phyloP scores from a whole-genome alignment of 2,329 filamentous ascomycete genomes.

The Paecilomyces fulvus region DNA sequence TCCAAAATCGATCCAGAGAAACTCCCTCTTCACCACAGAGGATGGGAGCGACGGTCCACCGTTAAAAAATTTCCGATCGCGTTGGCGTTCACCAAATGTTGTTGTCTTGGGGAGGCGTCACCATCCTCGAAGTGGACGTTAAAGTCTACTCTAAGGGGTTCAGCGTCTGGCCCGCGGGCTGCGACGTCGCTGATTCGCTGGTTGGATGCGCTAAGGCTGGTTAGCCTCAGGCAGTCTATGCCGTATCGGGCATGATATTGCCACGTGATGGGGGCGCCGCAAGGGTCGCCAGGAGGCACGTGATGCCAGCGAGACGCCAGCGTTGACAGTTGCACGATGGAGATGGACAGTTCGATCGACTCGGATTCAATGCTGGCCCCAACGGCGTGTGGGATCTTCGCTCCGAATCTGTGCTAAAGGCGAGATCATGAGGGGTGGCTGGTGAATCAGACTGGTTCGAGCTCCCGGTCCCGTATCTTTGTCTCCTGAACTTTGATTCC shows the following conservation, averaged over 20 bases:
- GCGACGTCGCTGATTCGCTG: not conserved
- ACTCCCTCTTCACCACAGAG: not conserved
- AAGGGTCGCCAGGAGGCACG: not conserved
- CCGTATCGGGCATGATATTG: not conserved
- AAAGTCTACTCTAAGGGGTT: not conserved
- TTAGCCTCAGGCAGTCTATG: not conserved
- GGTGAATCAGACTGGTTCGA: not conserved
- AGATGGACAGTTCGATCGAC: not conserved
- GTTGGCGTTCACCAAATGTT: not conserved
- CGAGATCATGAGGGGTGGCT: not conserved
- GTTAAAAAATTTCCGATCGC: not conserved
- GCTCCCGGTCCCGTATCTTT: not conserved
- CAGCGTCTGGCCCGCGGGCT: not conserved
- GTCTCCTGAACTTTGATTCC: not conserved
- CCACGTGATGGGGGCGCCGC: not conserved
- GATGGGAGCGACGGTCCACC: not conserved
- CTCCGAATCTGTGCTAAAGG: not conserved
- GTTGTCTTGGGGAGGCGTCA: not conserved
- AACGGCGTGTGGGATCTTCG: not conserved
- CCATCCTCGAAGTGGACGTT: not conserved
- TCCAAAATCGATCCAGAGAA: not conserved
- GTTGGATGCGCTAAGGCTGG: not conserved
- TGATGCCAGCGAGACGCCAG: not conserved
- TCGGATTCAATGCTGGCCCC: not conserved
- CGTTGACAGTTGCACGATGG: not conserved